Percentiles rank a stretch among this genome's conserved stretches.
phyloP scores from a whole-genome alignment of 2,329 filamentous ascomycete species.

The Plenodomus lindquistii region DNA sequence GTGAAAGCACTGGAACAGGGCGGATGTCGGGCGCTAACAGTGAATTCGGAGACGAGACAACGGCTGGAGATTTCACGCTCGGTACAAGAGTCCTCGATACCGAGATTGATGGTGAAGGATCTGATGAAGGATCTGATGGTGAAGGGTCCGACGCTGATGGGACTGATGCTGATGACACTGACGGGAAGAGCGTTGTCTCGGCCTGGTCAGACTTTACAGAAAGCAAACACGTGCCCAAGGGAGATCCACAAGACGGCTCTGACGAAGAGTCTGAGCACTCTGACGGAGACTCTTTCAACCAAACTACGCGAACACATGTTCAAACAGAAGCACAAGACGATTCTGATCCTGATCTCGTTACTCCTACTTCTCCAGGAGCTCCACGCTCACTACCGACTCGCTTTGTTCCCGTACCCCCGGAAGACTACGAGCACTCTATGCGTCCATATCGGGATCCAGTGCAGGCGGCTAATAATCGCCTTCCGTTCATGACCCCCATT shows the following conservation, averaged over 20 bases:
- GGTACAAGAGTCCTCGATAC: conserved; percentile 45
- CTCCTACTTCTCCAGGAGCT: conserved; percentile 51
- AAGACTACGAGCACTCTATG: conserved; percentile 81
- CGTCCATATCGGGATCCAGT: conserved; percentile 79
- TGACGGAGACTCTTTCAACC: conserved; percentile 42
- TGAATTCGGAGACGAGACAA: conserved; percentile 67
- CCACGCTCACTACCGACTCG: conserved; percentile 53
- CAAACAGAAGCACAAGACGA: conserved; percentile 36
- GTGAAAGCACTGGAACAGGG: conserved; percentile 80
- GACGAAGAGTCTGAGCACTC: conserved; percentile 42
- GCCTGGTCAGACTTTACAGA: conserved; percentile 90
- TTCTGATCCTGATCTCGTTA: conserved; percentile 47
- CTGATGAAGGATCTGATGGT: conserved; percentile 14
- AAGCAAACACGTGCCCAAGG: conserved; percentile 68
- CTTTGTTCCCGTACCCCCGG: conserved; percentile 80
- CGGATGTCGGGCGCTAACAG: conserved; percentile 66
- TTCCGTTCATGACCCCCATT: conserved; percentile 99
- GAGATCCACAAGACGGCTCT: conserved; percentile 35
- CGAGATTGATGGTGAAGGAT: conserved; percentile 41
- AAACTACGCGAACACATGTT: conserved; percentile 33
- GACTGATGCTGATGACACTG: conserved; percentile 39
- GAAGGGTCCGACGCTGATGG: conserved; percentile 29
- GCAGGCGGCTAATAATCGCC: conserved; percentile 81
- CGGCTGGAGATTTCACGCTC: conserved; percentile 54
- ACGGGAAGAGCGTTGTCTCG: conserved; percentile 61